These are phyloP conservation scores for Zygoascus flipseniorum DNA, from an alignment of 805 yeast species.

Conservation along the genomic window DNA sequence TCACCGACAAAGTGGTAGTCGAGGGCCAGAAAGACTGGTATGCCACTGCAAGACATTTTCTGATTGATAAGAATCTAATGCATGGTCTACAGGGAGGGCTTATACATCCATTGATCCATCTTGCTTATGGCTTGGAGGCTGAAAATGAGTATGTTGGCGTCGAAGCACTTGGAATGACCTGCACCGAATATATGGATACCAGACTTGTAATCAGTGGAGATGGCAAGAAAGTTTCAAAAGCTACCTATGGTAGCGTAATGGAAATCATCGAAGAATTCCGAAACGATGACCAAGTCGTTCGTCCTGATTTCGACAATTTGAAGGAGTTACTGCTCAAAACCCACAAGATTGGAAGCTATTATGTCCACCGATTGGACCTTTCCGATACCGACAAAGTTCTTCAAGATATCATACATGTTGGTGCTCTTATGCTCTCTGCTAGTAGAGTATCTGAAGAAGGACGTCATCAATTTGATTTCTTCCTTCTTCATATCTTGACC, in stretches of 20 bases:
- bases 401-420: constrained; percentile 13
- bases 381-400: constrained; percentile 15
- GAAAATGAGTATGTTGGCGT: constrained; percentile 28
- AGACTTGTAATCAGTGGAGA: background rate
- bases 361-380: constrained; percentile 13
- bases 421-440: constrained; percentile 17
- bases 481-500: constrained; percentile 24
- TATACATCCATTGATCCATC: constrained; percentile 27
- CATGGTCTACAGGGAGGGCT: constrained; percentile 20
- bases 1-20: constrained; percentile 29
- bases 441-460: constrained; percentile 13
- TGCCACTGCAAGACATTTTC: constrained; percentile 20
- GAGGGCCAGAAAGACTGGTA: constrained; percentile 29
- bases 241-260: background rate
- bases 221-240: background rate
- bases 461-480: constrained; percentile 21
- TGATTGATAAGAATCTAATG: constrained; percentile 13
- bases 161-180: constrained; percentile 28
- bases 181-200: constrained; percentile 13
- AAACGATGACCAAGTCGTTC: background rate
- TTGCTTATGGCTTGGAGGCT: constrained; percentile 30
- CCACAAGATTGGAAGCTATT: constrained; percentile 1
- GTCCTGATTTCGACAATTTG: background rate
- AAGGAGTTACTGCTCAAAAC: background rate
- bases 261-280: background rate